A percentile compares a stretch with the other conserved stretches of the same genome.
These are phyloP conservation scores for Globisporangium solare DNA, from an alignment of 352 stramenopile species.

Conservation along the genomic window DNA sequence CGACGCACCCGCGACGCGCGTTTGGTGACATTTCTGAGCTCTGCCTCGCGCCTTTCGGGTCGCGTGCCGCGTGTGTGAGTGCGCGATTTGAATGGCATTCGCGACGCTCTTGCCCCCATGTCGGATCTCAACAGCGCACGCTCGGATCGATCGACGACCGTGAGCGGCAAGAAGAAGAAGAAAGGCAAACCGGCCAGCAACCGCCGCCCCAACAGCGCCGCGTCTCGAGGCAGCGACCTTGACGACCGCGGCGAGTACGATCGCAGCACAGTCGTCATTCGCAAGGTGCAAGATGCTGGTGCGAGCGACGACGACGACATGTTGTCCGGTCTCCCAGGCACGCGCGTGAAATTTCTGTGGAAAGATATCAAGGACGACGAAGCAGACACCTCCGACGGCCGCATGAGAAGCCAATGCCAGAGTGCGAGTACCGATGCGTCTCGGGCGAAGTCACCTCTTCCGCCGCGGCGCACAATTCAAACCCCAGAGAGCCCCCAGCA, in stretches of 20 bases:
- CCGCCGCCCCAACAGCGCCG: not conserved
- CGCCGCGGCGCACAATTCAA: not conserved
- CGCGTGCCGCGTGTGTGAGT: not conserved
- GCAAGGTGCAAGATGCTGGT: too few relatives aligned
- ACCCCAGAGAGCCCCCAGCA: not conserved
- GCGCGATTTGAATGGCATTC: slow-evolving; percentile 11
- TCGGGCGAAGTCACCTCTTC: not conserved
- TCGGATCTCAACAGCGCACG: slow-evolving; percentile 6
- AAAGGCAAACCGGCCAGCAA: not conserved
- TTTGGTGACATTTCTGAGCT: too few relatives aligned
- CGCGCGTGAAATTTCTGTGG: slow-evolving; percentile 14
- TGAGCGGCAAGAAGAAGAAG: slow-evolving; percentile 6
- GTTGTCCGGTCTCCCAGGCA: not conserved
- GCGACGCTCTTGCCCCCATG: slow-evolving; percentile 1
- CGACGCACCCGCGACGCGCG: too few relatives aligned
- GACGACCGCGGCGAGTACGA: slow-evolving; percentile 10
- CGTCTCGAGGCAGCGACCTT: not conserved
- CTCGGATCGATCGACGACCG: slow-evolving; percentile 2
- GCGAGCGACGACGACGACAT: not conserved
- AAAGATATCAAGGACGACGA: slow-evolving; percentile 9
- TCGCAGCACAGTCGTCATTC: slow-evolving; percentile 5
- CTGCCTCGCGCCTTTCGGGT: too few relatives aligned
- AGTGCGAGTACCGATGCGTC: not conserved
- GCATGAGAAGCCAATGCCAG: not conserved
- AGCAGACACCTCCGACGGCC: not conserved